Evolutionary conservation across 305 asterid species (phyloP).

Genomic region (Ajuga reptans): DNA sequence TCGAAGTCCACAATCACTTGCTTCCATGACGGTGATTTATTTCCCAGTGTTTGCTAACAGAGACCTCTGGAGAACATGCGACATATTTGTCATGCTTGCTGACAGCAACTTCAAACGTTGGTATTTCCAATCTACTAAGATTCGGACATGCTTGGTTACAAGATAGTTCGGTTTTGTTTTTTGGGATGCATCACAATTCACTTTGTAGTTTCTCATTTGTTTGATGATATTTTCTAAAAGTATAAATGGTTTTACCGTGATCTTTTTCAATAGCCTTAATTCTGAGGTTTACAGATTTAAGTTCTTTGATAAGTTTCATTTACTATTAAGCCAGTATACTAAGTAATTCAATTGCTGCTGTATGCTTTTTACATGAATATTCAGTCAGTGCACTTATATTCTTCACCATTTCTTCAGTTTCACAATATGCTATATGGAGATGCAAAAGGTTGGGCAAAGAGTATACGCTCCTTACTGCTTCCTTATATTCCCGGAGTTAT

Average conservation of each 20-base stretch:
- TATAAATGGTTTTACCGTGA: not conserved
- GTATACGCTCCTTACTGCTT: constrained; percentile 31
- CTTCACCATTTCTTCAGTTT: constrained; percentile 38
- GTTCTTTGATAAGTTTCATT: not conserved
- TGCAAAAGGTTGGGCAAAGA: constrained; percentile 63
- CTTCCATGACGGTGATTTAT: not conserved
- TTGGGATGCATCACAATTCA: not conserved
- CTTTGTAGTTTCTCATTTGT: not conserved
- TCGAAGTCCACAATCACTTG: not conserved
- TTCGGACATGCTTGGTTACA: not conserved
- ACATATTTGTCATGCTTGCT: not conserved
- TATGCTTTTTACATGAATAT: not conserved
- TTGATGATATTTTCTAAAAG: not conserved
- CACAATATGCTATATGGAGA: constrained; percentile 58
- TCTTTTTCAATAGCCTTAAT: not conserved
- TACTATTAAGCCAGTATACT: not conserved
- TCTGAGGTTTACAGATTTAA: not conserved
- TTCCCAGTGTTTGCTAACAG: not conserved
- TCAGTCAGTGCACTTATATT: not conserved
- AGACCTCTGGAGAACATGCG: not conserved
- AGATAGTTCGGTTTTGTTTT: not conserved
- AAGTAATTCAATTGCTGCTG: not conserved
- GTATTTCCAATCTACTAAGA: not conserved
- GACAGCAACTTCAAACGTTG: not conserved
- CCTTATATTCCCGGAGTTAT: constrained; percentile 64